Evolutionary conservation across 129 eudicot species (phyloP), one percentile per base, ranked within the genome.

Genomic region (Pittosporum tobira): DNA sequence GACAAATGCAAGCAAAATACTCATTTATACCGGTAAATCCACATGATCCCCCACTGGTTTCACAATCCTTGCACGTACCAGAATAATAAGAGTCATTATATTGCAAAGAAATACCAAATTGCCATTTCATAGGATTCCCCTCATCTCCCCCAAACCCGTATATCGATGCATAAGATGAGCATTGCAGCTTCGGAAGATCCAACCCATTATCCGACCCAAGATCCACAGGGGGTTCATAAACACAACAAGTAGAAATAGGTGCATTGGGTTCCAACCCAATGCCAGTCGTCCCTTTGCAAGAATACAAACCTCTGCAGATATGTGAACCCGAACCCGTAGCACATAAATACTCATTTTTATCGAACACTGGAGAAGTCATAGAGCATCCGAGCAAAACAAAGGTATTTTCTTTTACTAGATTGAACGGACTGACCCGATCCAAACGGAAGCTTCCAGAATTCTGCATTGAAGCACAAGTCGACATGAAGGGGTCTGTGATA

Each of bases 81-180:
- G 48, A 66, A 52, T 77, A 74, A 75, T 72, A 84, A 0, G 85
- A 74, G 53, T 73, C 73, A 59, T 84, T 84, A 53, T 68, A 84
- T 36, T 74, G 74, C 80, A 84, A 69, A 15, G 74, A 66, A 50
- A 84, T 72, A 61, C 94, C 88, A 69, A 74, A 84, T n/a, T 84
- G 58, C 88, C 88, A 84, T 56, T 81, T 84, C 88, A 77, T 77
- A 0, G 94, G 94, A 50, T 84, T 75, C 19, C 88, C 85, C 54
- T 80, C 88, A 42, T 77, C 81, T 10, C 94, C 94, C 43, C 94
- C 94, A 53, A 80, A 84, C 37, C 94, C 94, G 26, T 77, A 77
- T 19, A 84, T 60, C 10, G 94, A 73, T 14, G 88, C 71, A 31
- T 80, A 84, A 38, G 94, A 84, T 24, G 94, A 84, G 52, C 94